Conservation (phyloP, 2,329 filamentous ascomycete genomes). For the Ceratocystis eucalypticola region DNA sequence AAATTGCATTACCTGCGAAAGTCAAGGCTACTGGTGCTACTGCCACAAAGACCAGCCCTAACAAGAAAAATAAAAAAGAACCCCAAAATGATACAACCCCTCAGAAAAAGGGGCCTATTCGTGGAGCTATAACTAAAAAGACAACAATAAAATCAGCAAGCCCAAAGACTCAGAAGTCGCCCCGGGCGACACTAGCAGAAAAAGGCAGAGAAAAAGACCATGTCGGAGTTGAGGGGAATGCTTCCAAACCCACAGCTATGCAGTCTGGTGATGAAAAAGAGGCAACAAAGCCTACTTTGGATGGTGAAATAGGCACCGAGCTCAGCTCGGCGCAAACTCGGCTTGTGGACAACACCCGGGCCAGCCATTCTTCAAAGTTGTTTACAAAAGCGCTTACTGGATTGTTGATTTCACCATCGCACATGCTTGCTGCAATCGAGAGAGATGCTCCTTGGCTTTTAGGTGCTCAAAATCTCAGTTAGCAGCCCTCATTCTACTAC, state of each 20-base stretch:
- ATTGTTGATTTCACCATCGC: neutral
- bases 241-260: neutral
- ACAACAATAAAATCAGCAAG: neutral
- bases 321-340: neutral
- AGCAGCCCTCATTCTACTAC: neutral
- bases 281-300: neutral
- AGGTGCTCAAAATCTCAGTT: neutral
- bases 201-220: neutral
- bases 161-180: neutral
- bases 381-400: slow-evolving; percentile 4
- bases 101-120: neutral
- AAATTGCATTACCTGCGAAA: neutral
- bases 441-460: slow-evolving; percentile 11
- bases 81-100: neutral
- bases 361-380: neutral
- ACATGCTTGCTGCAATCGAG: slow-evolving; percentile 13
- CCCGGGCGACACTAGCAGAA: neutral
- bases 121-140: neutral
- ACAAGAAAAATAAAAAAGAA: neutral
- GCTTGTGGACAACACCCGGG: neutral
- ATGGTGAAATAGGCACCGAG: neutral
- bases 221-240: neutral
- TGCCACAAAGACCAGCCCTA: neutral
- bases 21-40: neutral
- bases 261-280: neutral